These are phyloP conservation scores for Coprinopsis cinerea DNA, from an alignment of 768 basidiomycete genomes.

Conservation along the genomic window DNA sequence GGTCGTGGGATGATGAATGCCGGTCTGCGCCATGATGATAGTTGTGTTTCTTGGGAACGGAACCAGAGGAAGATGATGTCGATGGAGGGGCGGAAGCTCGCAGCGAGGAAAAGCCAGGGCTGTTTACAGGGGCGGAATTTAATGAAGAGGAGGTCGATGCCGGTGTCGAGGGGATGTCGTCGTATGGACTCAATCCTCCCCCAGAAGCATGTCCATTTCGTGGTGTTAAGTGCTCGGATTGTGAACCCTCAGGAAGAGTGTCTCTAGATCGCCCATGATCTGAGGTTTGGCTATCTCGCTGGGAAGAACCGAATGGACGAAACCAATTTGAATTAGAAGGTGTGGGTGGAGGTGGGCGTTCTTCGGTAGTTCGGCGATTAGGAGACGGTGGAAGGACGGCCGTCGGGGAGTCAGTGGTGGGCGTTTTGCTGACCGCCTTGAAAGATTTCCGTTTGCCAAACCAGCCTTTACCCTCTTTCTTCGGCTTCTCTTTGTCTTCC, in stretches of 20 bases:
- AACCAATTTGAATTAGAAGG: constrained; percentile 19
- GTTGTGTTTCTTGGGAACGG: constrained; percentile 12
- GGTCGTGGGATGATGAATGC: background rate
- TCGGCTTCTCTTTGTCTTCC: constrained; percentile 28
- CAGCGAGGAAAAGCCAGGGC: constrained; percentile 15
- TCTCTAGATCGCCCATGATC: constrained; percentile 14
- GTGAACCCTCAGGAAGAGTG: background rate
- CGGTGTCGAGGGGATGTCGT: constrained; percentile 19
- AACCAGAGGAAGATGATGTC: constrained; percentile 8
- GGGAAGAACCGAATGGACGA: constrained; percentile 13
- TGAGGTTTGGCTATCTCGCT: constrained; percentile 17
- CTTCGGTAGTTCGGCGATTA: constrained; percentile 14
- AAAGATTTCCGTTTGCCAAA: constrained; percentile 49
- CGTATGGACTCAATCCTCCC: constrained; percentile 6
- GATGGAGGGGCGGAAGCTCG: constrained; percentile 18
- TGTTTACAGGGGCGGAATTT: constrained; percentile 18
- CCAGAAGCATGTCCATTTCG: constrained; percentile 15
- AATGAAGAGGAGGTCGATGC: constrained; percentile 25
- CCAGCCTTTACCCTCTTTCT: constrained; percentile 33
- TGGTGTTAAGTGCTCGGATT: background rate
- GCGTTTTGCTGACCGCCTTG: constrained; percentile 22
- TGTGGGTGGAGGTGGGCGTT: constrained; percentile 10
- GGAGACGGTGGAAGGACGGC: constrained; percentile 17
- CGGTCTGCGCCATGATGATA: background rate
- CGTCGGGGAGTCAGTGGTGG: constrained; percentile 10